Evolutionary conservation across 2,329 filamentous ascomycete genomes (phyloP), one percentile per base, ranked within the genome.

Genomic region (Neopestalotiopsis clavispora): DNA sequence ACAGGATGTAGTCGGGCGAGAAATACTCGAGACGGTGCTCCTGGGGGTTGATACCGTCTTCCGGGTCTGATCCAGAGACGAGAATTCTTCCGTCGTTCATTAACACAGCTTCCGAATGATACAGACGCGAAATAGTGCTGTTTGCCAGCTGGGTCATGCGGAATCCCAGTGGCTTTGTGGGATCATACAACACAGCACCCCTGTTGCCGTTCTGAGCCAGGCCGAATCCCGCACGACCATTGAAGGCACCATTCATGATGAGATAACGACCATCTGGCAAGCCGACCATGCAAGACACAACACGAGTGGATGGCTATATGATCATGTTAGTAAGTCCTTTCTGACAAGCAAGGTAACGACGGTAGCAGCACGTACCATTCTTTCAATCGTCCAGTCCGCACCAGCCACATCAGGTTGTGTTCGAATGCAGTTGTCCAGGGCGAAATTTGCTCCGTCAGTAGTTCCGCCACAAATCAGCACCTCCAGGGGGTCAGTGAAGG

Each of bases 371-470:
- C 71, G 56, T 20, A 73, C 72, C 87, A 89, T 89, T 66, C 87
- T 83, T 77, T 89, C 87, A 61, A 89, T 81, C 1, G 79, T 82
- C 87, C 87, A 90, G n/a, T 81, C 73, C 0, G 86, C 79, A 40
- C 80, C 78, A 6, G 80, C 73, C 4, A 77, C 81, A 68, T 89
- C 86, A 0, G 87, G 88, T 20, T 82, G 76, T 20, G 84, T 87
- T 30, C 84, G 84, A 30, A 88, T 83, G 76, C 87, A 90, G 77
- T 89, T 89, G 76, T 89, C 87, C n/a, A 89, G 77, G 2, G 85
- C 86, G 72, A 84, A 80, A 23, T 78, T 81, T 1, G 81, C 81
- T n/a, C 82, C 83, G 1, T 83, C 80, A 13, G 81, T 84, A 9
- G 85, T 85, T 28, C 88, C 87, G 72, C 88, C 88, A 73, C 88